These are phyloP conservation scores for Xylaria sp. DNA, from an alignment of 2,329 filamentous ascomycete species.

Conservation along the genomic window DNA sequence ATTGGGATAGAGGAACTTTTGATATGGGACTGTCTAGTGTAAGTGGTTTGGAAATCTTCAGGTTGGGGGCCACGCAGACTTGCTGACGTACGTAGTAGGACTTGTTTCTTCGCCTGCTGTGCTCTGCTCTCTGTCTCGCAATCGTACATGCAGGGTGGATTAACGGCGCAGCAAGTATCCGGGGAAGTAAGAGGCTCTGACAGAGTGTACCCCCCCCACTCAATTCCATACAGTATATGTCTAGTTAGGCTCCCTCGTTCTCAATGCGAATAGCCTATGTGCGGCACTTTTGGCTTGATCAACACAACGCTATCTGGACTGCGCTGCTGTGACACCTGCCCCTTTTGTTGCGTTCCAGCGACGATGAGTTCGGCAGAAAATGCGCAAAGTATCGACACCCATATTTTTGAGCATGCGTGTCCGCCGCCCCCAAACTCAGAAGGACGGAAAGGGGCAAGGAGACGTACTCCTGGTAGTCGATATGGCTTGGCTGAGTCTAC, in stretches of 20 bases:
- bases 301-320: background rate
- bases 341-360: conserved; percentile 29
- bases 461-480: background rate
- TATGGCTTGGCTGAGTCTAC: background rate
- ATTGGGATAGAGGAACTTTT: conserved; percentile 14
- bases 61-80: background rate
- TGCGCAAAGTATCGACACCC: conserved; percentile 1
- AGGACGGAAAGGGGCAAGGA: background rate
- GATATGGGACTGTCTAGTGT: conserved; percentile 2
- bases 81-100: conserved; percentile 1
- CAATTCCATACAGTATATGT: background rate
- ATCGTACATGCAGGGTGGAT: background rate
- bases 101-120: background rate
- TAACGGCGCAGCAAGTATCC: conserved; percentile 8
- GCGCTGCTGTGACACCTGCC: conserved; percentile 31
- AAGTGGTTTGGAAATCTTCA: background rate
- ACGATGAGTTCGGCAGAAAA: conserved; percentile 9
- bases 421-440: background rate
- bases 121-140: background rate
- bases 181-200: conserved; percentile 21
- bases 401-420: background rate
- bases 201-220: background rate
- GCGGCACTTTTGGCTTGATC: background rate
- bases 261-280: conserved; percentile 5
- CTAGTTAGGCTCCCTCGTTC: background rate